A percentile compares a stretch with the other conserved stretches of the same genome.
phyloP scores from a whole-genome alignment of 192 early-diverging fungal species.

The Podila verticillata region DNA sequence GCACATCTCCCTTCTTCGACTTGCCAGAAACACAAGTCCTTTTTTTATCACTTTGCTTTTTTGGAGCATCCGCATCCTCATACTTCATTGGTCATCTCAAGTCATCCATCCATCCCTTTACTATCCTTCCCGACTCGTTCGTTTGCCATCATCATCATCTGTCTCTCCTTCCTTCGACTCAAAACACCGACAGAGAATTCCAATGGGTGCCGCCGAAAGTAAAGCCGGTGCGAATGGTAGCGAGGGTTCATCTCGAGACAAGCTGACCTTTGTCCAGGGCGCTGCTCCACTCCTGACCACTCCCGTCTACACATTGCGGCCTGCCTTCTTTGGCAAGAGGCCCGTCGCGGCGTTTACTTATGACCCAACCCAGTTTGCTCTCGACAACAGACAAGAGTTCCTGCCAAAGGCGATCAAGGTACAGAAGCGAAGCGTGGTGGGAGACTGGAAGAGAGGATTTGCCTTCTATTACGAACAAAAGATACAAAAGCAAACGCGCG shows the following conservation, averaged over 20 bases:
- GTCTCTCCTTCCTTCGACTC: neutral
- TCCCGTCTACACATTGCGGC: conserved; percentile 25
- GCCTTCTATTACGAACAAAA: neutral
- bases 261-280: conserved; percentile 27
- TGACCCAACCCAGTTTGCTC: conserved; percentile 37
- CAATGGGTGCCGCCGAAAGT: conserved; percentile 48
- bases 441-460: no score
- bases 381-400: conserved; percentile 45
- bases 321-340: conserved; percentile 39
- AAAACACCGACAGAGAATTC: no score
- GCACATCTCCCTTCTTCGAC: no score
- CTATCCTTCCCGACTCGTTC: neutral
- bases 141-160: neutral
- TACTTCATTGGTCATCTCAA: no score
- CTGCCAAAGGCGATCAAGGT: conserved; percentile 51
- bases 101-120: neutral
- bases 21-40: no score
- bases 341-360: conserved; percentile 39
- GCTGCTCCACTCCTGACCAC: conserved; percentile 25
- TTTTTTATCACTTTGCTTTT: no score
- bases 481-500: neutral
- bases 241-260: conserved; percentile 34
- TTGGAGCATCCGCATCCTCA: no score
- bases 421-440: neutral
- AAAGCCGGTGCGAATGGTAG: conserved; percentile 17